Base-by-base conservation (phyloP, 345 rosid species). In the Isatis tinctoria region DNA sequence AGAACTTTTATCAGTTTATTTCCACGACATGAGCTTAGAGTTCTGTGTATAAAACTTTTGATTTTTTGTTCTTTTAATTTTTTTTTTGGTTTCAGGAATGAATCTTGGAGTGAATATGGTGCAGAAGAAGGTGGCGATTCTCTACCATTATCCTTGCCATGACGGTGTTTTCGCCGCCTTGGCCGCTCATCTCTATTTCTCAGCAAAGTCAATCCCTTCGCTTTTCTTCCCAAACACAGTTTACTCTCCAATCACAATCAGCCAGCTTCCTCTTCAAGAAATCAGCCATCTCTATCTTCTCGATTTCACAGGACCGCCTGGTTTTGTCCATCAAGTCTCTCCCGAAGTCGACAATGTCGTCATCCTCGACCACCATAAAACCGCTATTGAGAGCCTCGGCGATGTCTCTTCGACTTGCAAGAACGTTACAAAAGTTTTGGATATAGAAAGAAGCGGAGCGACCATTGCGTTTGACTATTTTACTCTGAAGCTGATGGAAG, bases 61-160 rank as follows among this genome's bases (percentile, higher is more conserved):
- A 35, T 2, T 17, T 32, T 32, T 41, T 41, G 1, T 20, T 3
- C 8, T 32, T 26, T 24, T 4, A 63, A 20, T 10, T 1, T 0
- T 4, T 14, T 52, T 6, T 44, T 62, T 56, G 37, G 27, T 56
- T 57, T 64, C 39, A 77, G 80, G 72, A 20, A 70, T 65, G 76
- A 77, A 30, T 40, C 8, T 65, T 22, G 76, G 63, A 53, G 47
- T 58, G 63, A 72, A 72, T 37, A 77, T 71, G 80, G 18, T 62
- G 60, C 60, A 73, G 78, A 85, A 76, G 78, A 86, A 76, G 62
- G 10, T 87, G 20, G 93, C 89, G 1, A 86, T 88, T 11, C 81
- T 90, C 4, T 90, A 87, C 77, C 93, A 90, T 76, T 88, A 87
- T 16, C 96, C 93, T 1, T 90, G 91, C 66, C 96, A 91, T 1